Base-by-base conservation (phyloP, 1,139 yeast species). In the Protomyces inundatus region DNA sequence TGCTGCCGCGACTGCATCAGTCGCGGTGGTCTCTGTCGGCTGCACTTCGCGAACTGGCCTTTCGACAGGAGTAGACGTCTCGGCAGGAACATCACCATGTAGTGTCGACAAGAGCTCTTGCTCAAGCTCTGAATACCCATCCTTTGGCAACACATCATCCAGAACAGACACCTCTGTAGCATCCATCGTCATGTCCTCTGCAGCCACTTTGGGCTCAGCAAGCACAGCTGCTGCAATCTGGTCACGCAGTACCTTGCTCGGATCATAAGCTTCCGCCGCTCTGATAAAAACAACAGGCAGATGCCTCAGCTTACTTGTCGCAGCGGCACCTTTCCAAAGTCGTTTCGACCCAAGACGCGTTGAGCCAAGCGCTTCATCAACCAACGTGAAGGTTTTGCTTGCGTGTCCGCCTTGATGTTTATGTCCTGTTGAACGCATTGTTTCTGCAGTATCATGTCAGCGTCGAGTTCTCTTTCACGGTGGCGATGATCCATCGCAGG, bases 241-340 rank as follows among this genome's bases (percentile, higher is more conserved):
- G 39, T 58, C 62, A 7, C 56, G 23, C n/a, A 58, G 62, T 6
- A 35, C 35, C 56, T 58, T 40, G 5, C 62, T 56, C 33, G 62
- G 62, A 45, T 58, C 56, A 55, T 58, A 58, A 5, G 33, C 32
- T 40, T 58, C 62, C 35, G 39, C 45, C 14, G 62, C 55, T 32
- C 48, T 51, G 40, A 58, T 50, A 42, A 58, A 58, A 34, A 51
- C 56, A 14, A 58, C 52, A 6, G 62, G 62, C 53, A 42, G 34
- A 33, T 58, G 53, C n/a, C 62, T 51, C 30, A 58, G 42, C 53
- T 58, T 58, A 2, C 30, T 14, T n/a, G 6, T 5, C 9, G 33
- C 52, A 12, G 56, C 62, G 9, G 40, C 55, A 40, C 62, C 62
- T 42, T 58, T 55, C 62, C 62, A 58, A 50, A 58, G 36, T 5